Conservation (phyloP, 2,329 filamentous ascomycete species). For the Talaromyces pinophilus region DNA sequence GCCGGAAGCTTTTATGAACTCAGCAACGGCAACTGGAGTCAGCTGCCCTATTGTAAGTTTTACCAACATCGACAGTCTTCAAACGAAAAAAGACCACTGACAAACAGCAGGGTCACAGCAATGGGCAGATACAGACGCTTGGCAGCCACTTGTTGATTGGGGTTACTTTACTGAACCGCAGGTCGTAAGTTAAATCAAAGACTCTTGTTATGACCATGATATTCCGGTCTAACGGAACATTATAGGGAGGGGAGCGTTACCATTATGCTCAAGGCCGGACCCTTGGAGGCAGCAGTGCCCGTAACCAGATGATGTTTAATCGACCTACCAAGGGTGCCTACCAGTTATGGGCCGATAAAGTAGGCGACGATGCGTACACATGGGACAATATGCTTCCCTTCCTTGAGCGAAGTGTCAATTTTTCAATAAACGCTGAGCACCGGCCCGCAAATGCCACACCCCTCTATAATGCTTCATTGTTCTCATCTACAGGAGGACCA, state of each 20-base stretch:
- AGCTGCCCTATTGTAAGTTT: not conserved
- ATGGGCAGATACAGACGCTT: not conserved
- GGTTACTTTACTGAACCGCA: not conserved
- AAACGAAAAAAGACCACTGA: not conserved
- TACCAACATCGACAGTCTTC: not conserved
- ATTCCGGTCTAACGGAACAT: not conserved
- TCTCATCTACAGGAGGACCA: not conserved
- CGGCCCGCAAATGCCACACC: not conserved
- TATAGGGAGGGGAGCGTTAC: not conserved
- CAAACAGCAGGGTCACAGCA: not conserved
- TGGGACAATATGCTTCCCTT: not conserved
- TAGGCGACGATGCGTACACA: not conserved
- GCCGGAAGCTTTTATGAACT: not conserved
- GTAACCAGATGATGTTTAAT: not conserved
- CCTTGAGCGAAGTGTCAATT: not conserved
- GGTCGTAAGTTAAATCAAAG: not conserved
- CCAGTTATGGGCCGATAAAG: not conserved
- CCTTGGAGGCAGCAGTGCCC: not conserved
- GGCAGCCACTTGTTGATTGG: not conserved
- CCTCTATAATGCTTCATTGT: not conserved
- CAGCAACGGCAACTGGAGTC: not conserved
- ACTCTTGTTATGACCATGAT: not conserved
- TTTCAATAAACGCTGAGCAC: not conserved
- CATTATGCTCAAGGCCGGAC: not conserved
- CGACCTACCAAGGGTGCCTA: not conserved